phyloP scores from a whole-genome alignment of 805 yeast species.

The Hemisphaericaspora nanyangensis region DNA sequence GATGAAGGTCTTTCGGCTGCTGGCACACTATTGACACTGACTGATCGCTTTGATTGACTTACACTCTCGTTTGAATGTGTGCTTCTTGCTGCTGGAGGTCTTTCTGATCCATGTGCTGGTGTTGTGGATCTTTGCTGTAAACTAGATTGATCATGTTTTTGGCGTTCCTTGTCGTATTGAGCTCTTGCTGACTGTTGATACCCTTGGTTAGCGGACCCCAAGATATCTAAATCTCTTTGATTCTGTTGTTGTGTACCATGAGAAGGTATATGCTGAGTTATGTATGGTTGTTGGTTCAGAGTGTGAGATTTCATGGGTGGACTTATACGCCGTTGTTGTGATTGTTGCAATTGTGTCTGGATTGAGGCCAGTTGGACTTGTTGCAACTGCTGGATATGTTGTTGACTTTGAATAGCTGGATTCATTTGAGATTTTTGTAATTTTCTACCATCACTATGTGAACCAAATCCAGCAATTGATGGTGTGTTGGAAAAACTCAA shows the following conservation, averaged over 20 bases:
- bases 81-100: not conserved
- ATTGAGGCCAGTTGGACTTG: not conserved
- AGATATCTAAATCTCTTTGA: not conserved
- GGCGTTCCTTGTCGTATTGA: constrained; percentile 22
- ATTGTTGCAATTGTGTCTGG: constrained; percentile 7
- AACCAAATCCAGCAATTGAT: constrained; percentile 10
- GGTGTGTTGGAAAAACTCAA: constrained; percentile 19
- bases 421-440: constrained; percentile 1
- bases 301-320: not conserved
- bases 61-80: not conserved
- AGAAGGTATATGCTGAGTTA: not conserved
- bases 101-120: not conserved
- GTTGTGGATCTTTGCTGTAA: not conserved
- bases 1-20: not conserved
- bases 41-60: not conserved
- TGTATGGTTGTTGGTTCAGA: not conserved
- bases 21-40: too few species aligned
- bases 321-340: constrained; percentile 3
- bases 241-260: not conserved
- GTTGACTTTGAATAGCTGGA: constrained; percentile 10
- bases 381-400: not conserved
- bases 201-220: constrained; percentile 2
- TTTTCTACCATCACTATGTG: not conserved
- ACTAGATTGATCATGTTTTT: constrained; percentile 7
- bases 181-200: constrained; percentile 19